These are phyloP conservation scores for Alternaria incomplexa DNA, from an alignment of 2,329 filamentous ascomycete genomes.

Conservation along the genomic window DNA sequence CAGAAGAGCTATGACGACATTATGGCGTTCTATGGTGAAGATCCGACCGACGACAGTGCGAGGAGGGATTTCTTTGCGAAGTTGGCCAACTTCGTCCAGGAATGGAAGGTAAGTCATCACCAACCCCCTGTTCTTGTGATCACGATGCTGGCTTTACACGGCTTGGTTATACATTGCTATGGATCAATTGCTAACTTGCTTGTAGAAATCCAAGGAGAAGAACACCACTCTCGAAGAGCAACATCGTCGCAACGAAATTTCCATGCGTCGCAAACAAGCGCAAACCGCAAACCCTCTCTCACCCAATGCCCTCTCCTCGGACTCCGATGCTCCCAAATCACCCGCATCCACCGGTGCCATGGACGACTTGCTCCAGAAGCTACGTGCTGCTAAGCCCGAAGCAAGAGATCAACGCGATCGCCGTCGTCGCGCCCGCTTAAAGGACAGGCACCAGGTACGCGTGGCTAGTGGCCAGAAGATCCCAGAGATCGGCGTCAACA, in stretches of 20 bases:
- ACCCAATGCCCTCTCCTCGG: slow-evolving; percentile 54
- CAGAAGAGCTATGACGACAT: slow-evolving; percentile 89
- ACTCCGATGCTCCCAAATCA: slow-evolving; percentile 56
- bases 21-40: slow-evolving; percentile 95
- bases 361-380: slow-evolving; percentile 93
- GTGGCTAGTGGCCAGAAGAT: slow-evolving; percentile 88
- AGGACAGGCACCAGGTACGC: slow-evolving; percentile 88
- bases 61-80: slow-evolving; percentile 94
- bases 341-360: slow-evolving; percentile 85
- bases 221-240: slow-evolving; percentile 84
- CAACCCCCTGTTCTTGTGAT: neutral
- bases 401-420: slow-evolving; percentile 87
- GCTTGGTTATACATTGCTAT: neutral
- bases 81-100: slow-evolving; percentile 83
- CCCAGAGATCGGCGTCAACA: slow-evolving; percentile 71
- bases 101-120: slow-evolving; percentile 75
- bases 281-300: slow-evolving; percentile 60
- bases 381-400: slow-evolving; percentile 90
- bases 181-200: slow-evolving; percentile 5
- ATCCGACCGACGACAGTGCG: slow-evolving; percentile 89
- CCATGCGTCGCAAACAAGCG: slow-evolving; percentile 79
- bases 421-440: slow-evolving; percentile 82
- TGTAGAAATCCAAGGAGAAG: slow-evolving; percentile 87
- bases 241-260: slow-evolving; percentile 83
- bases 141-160: neutral